phyloP scores from a whole-genome alignment of 148 eudicot species.

The Chenopodium suecicum region DNA sequence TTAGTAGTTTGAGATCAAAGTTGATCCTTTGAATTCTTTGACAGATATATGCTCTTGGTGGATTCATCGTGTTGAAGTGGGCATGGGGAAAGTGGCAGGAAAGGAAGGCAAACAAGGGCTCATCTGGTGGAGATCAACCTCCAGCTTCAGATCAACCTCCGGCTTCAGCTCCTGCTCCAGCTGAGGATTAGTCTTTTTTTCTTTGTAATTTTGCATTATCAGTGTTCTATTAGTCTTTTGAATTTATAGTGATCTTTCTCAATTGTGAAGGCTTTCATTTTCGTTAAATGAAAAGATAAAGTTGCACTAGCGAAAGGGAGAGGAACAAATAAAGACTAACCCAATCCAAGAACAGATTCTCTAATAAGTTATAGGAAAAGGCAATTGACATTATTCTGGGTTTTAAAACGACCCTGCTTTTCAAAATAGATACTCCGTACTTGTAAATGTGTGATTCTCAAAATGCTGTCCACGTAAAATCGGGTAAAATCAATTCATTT shows the following conservation, averaged over 20 bases:
- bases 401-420: too few relatives aligned
- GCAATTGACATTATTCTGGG: neutral
- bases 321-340: neutral
- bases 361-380: neutral
- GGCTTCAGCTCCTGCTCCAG: conserved; percentile 11
- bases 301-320: neutral
- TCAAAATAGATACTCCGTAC: too few relatives aligned
- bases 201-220: neutral
- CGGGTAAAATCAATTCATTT: too few relatives aligned
- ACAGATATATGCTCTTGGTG: conserved; percentile 51
- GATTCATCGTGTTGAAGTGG: conserved; percentile 44
- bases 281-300: neutral
- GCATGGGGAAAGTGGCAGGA: conserved; percentile 55
- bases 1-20: neutral
- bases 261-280: conserved; percentile 2
- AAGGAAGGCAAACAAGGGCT: conserved; percentile 31
- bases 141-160: conserved; percentile 3
- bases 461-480: too few relatives aligned
- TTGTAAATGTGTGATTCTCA: too few relatives aligned
- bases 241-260: conserved; percentile 4
- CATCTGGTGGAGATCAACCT: conserved; percentile 28
- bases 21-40: neutral
- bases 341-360: neutral
- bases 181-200: conserved; percentile 14
- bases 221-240: conserved; percentile 1